Conservation (phyloP, 129 eudicot species). For the Erigeron canadensis region DNA sequence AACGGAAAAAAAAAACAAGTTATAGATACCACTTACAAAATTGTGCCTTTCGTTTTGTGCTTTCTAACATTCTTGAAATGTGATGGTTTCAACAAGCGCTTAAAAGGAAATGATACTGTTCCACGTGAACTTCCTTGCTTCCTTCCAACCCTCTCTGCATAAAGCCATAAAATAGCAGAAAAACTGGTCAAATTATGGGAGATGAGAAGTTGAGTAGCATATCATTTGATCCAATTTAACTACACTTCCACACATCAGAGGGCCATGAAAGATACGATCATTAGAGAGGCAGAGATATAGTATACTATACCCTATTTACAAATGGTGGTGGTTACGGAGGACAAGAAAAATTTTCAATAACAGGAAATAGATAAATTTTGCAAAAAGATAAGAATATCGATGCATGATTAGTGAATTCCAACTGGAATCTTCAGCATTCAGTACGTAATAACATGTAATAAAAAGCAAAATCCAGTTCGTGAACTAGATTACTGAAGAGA, state of each 20-base stretch:
- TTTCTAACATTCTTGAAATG: slow-evolving; percentile 50
- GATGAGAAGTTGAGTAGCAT: neutral
- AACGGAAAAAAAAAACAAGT: slow-evolving; percentile 1
- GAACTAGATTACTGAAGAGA: too few species aligned
- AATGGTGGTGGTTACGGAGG: too few species aligned
- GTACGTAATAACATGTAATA: too few species aligned
- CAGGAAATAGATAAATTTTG: too few species aligned
- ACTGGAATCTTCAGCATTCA: too few species aligned
- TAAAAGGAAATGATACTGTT: slow-evolving; percentile 54
- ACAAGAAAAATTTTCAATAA: too few species aligned
- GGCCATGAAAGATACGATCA: neutral
- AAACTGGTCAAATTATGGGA: neutral
- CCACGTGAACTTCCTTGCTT: slow-evolving; percentile 39
- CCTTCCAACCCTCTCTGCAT: slow-evolving; percentile 49
- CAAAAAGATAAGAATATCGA: too few species aligned
- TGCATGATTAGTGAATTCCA: too few species aligned
- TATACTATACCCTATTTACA: too few species aligned
- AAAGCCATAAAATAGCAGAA: slow-evolving; percentile 23
- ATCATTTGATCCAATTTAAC: neutral
- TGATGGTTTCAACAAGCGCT: slow-evolving; percentile 47
- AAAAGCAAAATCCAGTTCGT: too few species aligned
- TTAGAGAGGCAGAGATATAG: neutral
- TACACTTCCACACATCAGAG: neutral
- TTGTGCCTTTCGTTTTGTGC: slow-evolving; percentile 28
- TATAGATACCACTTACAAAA: slow-evolving; percentile 39